A percentile compares a stretch with the other conserved stretches of the same genome.
phyloP scores from a whole-genome alignment of 768 basidiomycete genomes.

The Collybia sp. region DNA sequence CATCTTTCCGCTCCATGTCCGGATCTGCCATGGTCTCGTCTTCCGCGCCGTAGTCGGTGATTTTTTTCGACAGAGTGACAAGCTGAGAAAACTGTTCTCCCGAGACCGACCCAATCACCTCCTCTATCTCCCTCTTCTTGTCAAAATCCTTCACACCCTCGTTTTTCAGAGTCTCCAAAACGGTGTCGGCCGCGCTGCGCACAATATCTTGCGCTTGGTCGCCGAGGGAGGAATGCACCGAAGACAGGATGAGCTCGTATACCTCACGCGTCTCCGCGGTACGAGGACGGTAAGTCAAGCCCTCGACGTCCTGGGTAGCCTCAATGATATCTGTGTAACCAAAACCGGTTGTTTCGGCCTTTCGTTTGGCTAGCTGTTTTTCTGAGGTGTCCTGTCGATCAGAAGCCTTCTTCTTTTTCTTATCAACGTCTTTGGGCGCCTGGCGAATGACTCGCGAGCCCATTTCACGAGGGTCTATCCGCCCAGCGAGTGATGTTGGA shows the following conservation, averaged over 20 bases:
- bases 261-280: conserved; percentile 94
- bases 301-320: conserved; percentile 90
- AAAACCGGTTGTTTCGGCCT: conserved; percentile 59
- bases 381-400: conserved; percentile 57
- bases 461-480: conserved; percentile 89
- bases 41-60: conserved; percentile 91
- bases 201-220: conserved; percentile 97
- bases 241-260: conserved; percentile 85
- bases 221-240: conserved; percentile 79
- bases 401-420: conserved; percentile 86
- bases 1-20: conserved; percentile 76
- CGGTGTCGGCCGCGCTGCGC: conserved; percentile 90
- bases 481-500: conserved; percentile 86
- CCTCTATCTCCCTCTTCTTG: conserved; percentile 92
- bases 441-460: conserved; percentile 84
- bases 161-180: conserved; percentile 84
- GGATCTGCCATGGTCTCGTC: conserved; percentile 78
- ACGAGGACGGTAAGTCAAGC: conserved; percentile 86
- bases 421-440: conserved; percentile 83
- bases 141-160: conserved; percentile 93
- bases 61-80: conserved; percentile 84
- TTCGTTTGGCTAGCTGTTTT: conserved; percentile 51
- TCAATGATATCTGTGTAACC: conserved; percentile 92
- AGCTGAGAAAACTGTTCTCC: conserved; percentile 81
- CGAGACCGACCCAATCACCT: conserved; percentile 58